A percentile compares a stretch with the other conserved stretches of the same genome.
Conservation (phyloP, 768 basidiomycete genomes). For the Russula foetens region DNA sequence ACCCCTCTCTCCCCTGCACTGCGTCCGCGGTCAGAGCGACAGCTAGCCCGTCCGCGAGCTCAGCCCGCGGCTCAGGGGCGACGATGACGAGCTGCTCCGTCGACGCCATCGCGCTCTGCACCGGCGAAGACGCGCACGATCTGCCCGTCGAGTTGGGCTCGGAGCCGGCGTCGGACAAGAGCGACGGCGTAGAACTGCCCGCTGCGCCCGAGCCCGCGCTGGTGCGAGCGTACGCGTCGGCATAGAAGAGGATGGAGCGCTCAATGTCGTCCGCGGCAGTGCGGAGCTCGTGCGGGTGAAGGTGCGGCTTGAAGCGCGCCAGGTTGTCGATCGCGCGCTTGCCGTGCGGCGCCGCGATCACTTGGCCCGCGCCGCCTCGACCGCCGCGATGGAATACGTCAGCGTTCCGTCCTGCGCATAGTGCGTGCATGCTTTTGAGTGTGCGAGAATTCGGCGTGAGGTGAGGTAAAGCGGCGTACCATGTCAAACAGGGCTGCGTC, state of each 20-base stretch:
- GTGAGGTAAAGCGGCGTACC: slow-evolving; percentile 31
- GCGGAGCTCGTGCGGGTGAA: too few relatives aligned
- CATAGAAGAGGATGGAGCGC: slow-evolving; percentile 54
- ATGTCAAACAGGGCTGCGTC: slow-evolving; percentile 69
- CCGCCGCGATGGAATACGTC: too few relatives aligned
- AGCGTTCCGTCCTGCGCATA: too few relatives aligned
- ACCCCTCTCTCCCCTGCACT: too few relatives aligned
- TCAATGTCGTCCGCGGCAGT: slow-evolving; percentile 51
- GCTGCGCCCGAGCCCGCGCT: too few relatives aligned
- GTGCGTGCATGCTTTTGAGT: slow-evolving; percentile 30
- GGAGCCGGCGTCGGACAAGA: slow-evolving; percentile 29
- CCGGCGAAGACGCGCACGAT: slow-evolving; percentile 35
- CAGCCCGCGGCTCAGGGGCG: too few relatives aligned
- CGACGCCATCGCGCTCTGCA: background rate
- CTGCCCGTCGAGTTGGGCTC: slow-evolving; percentile 34
- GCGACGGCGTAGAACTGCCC: slow-evolving; percentile 29
- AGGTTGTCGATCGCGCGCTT: slow-evolving; percentile 74
- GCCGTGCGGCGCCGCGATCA: slow-evolving; percentile 72
- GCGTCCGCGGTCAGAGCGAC: too few relatives aligned
- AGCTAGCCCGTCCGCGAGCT: too few relatives aligned
- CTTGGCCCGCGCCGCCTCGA: slow-evolving; percentile 49
- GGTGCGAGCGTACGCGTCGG: slow-evolving; percentile 54
- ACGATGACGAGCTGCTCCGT: background rate
- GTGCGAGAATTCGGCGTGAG: background rate
- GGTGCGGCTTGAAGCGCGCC: slow-evolving; percentile 48